Evolutionary conservation across 345 rosid species (phyloP), one percentile per base, ranked within the genome.

Genomic region (Laguncularia racemosa): DNA sequence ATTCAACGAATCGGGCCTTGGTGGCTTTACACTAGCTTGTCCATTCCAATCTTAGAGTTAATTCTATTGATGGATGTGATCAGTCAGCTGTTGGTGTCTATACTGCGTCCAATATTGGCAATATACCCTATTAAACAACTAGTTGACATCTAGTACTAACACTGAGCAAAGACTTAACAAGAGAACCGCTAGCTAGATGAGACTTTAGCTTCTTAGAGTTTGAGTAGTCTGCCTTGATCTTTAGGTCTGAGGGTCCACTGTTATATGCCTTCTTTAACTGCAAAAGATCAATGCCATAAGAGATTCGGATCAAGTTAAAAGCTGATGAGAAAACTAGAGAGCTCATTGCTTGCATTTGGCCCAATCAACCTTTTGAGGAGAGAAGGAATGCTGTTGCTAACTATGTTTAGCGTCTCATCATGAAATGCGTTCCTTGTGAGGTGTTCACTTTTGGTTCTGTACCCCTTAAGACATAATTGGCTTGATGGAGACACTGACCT

Each of bases 51-150:
- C n/a, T n/a, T n/a, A n/a, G n/a, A n/a, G n/a, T n/a, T n/a, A n/a
- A n/a, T n/a, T n/a, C n/a, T n/a, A n/a, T n/a, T n/a, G n/a, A n/a
- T n/a, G n/a, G n/a, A n/a, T n/a, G n/a, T n/a, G n/a, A n/a, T n/a
- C n/a, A n/a, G n/a, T n/a, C n/a, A n/a, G n/a, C n/a, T n/a, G n/a
- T n/a, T n/a, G n/a, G n/a, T n/a, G n/a, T n/a, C n/a, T n/a, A n/a
- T n/a, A n/a, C n/a, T n/a, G n/a, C n/a, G n/a, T n/a, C n/a, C n/a
- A n/a, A n/a, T n/a, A n/a, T n/a, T n/a, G n/a, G n/a, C n/a, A n/a
- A n/a, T n/a, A n/a, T n/a, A 68, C 99, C 99, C 81, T 93, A 97
- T 69, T 97, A 97, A 73, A 93, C 99, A 69, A 95, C 99, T 66
- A 93, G 96, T 73, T 88, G 89, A 62, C 97, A 97, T 58, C 99